A percentile compares a stretch with the other conserved stretches of the same genome.
Conservation (phyloP, 768 basidiomycete genomes). For the Trametes cubensis region DNA sequence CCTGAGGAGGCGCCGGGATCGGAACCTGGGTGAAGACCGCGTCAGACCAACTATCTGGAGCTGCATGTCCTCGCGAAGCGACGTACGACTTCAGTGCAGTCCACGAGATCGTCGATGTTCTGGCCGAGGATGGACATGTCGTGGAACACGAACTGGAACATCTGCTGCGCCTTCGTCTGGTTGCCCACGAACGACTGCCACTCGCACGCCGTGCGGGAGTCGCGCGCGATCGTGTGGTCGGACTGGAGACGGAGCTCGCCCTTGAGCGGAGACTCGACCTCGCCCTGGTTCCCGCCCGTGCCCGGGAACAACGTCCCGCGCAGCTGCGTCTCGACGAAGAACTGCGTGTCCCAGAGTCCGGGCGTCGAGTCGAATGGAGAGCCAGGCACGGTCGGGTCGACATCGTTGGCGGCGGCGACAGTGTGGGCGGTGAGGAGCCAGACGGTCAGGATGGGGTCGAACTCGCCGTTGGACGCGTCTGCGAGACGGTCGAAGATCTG, state of each 20-base stretch:
- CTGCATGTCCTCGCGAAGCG: background rate
- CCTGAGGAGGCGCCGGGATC: conserved; percentile 8
- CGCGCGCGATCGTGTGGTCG: conserved; percentile 35
- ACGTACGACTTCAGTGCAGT: conserved; percentile 19
- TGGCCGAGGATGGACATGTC: conserved; percentile 14
- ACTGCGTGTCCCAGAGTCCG: conserved; percentile 30
- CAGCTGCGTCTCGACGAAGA: conserved; percentile 35
- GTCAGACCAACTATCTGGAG: background rate
- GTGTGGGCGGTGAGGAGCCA: conserved; percentile 25
- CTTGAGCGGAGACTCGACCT: conserved; percentile 32
- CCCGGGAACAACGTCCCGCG: conserved; percentile 32
- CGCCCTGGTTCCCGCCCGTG: conserved; percentile 31
- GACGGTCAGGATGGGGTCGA: conserved; percentile 26
- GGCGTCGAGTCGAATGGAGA: conserved; percentile 34
- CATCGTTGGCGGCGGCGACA: conserved; percentile 28
- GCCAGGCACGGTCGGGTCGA: conserved; percentile 29
- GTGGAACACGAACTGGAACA: conserved; percentile 17
- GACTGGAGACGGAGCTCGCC: conserved; percentile 40
- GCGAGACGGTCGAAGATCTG: conserved; percentile 20
- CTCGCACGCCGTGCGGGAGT: conserved; percentile 36
- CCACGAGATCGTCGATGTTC: conserved; percentile 12
- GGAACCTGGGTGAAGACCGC: background rate
- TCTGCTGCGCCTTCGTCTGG: conserved; percentile 10
- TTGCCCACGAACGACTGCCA: conserved; percentile 34
- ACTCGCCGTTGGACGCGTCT: conserved; percentile 24